Evolutionary conservation across 805 yeast species (phyloP).

Genomic region (Blastobotrys chiropterorum): DNA sequence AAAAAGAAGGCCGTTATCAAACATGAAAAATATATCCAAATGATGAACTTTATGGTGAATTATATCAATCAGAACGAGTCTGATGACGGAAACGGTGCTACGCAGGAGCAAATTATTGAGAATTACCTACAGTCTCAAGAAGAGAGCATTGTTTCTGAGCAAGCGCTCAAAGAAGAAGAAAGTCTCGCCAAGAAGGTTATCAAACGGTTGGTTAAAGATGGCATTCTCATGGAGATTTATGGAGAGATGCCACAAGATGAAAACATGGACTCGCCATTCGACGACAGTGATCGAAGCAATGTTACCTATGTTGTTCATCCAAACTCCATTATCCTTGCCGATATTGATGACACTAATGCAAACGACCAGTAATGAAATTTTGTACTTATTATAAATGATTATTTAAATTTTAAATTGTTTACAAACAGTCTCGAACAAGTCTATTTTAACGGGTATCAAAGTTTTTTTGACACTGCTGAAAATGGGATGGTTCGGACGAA

Average conservation of each 20-base stretch:
- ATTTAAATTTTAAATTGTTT: no score
- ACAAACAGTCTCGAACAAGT: no score
- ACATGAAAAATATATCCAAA: conserved; percentile 78
- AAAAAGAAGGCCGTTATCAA: conserved; percentile 52
- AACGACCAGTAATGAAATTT: not conserved
- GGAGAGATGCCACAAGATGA: conserved; percentile 39
- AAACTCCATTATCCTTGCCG: conserved; percentile 17
- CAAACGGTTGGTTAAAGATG: conserved; percentile 75
- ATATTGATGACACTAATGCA: not conserved
- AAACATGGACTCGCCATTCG: conserved; percentile 21
- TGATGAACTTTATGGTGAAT: conserved; percentile 72
- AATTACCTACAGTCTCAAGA: conserved; percentile 77
- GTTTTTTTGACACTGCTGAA: no score
- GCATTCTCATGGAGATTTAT: conserved; percentile 66
- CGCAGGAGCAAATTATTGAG: conserved; percentile 63
- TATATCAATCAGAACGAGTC: conserved; percentile 55
- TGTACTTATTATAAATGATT: not conserved
- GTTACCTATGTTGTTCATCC: conserved; percentile 31
- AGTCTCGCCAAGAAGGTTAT: conserved; percentile 72
- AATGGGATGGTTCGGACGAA: no score
- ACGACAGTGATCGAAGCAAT: conserved; percentile 9
- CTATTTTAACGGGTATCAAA: no score
- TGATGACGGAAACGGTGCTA: conserved; percentile 50
- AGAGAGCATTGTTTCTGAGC: conserved; percentile 60
- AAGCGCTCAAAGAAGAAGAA: conserved; percentile 63